These are phyloP conservation scores for Naganishia vaughanmartiniae DNA, from an alignment of 768 basidiomycete genomes.

Conservation along the genomic window DNA sequence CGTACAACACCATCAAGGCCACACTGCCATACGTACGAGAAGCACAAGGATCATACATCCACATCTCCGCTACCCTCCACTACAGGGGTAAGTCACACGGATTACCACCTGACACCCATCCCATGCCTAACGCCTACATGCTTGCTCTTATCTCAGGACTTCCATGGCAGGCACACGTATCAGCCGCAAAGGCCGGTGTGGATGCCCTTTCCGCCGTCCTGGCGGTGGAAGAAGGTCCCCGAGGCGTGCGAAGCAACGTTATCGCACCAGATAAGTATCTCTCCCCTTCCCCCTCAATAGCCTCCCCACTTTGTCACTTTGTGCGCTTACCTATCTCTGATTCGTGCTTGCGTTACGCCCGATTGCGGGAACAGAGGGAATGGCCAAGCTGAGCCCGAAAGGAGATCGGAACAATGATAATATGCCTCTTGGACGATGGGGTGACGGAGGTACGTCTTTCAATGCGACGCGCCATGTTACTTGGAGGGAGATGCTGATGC, in stretches of 20 bases:
- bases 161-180: slow-evolving; percentile 87
- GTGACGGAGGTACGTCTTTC: slow-evolving; percentile 35
- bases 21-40: slow-evolving; percentile 71
- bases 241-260: slow-evolving; percentile 78
- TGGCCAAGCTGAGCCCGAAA: slow-evolving; percentile 51
- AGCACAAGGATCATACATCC: slow-evolving; percentile 76
- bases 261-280: slow-evolving; percentile 52
- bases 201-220: slow-evolving; percentile 82
- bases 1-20: slow-evolving; percentile 91
- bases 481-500: neutral
- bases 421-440: slow-evolving; percentile 41
- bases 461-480: neutral
- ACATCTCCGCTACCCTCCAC: slow-evolving; percentile 85
- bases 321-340: slow-evolving; percentile 5
- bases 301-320: slow-evolving; percentile 66
- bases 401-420: slow-evolving; percentile 36
- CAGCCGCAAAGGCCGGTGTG: slow-evolving; percentile 89
- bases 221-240: slow-evolving; percentile 90
- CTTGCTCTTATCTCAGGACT: slow-evolving; percentile 56
- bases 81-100: slow-evolving; percentile 61
- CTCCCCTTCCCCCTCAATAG: neutral
- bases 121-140: neutral
- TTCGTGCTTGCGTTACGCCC: slow-evolving; percentile 50
- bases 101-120: neutral
- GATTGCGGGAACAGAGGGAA: slow-evolving; percentile 71